Conservation (phyloP, 2,329 filamentous ascomycete genomes). For the Aspergillus sp. region DNA sequence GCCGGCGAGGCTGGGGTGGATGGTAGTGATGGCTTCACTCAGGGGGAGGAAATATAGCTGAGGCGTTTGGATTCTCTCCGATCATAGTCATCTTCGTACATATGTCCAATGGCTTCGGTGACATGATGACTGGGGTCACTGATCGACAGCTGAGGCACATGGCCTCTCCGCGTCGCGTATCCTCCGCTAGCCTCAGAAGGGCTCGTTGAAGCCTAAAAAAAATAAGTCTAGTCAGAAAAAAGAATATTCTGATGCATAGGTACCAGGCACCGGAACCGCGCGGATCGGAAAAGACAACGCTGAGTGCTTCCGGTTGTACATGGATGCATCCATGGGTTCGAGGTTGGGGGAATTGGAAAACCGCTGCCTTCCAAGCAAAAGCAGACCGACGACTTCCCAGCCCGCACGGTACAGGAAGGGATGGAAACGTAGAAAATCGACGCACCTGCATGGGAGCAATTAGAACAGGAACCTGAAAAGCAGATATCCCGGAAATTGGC, state of each 20-base stretch:
- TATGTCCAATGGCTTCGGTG: slow-evolving; percentile 85
- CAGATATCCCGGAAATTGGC: slow-evolving; percentile 19
- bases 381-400: too few species aligned
- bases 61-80: slow-evolving; percentile 61
- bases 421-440: slow-evolving; percentile 8
- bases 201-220: slow-evolving; percentile 36
- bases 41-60: slow-evolving; percentile 62
- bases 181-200: slow-evolving; percentile 37
- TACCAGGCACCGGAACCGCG: too few species aligned
- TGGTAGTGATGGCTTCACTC: slow-evolving; percentile 40
- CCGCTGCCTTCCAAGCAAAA: too few species aligned
- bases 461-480: slow-evolving; percentile 17
- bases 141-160: slow-evolving; percentile 62
- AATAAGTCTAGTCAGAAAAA: slow-evolving; percentile 1
- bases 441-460: slow-evolving; percentile 37
- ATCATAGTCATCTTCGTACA: slow-evolving; percentile 71
- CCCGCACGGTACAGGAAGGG: neutral
- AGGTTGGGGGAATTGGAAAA: neutral
- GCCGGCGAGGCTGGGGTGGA: slow-evolving; percentile 24
- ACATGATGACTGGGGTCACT: slow-evolving; percentile 92
- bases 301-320: too few species aligned
- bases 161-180: slow-evolving; percentile 52
- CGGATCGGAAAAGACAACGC: too few species aligned
- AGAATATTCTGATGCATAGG: neutral
- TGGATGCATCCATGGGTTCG: neutral